phyloP scores from a whole-genome alignment of 768 basidiomycete species.

The Ramaria sp. region DNA sequence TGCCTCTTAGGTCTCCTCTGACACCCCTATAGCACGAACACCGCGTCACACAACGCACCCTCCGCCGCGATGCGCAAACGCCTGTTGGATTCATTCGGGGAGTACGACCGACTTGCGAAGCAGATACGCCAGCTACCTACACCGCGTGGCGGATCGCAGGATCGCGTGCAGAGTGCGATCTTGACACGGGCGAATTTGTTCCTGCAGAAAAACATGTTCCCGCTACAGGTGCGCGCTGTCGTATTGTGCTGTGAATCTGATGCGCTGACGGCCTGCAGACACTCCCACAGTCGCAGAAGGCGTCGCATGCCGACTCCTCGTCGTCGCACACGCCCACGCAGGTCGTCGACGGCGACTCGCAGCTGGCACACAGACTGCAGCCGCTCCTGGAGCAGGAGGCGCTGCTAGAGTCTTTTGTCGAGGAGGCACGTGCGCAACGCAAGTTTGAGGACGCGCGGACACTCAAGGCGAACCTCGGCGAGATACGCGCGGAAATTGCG shows the following conservation, averaged over 20 bases:
- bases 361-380: conserved; percentile 64
- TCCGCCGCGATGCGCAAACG: conserved; percentile 60
- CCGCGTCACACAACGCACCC: conserved; percentile 27
- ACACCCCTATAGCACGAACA: background rate
- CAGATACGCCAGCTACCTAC: conserved; percentile 68
- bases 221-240: conserved; percentile 48
- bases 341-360: conserved; percentile 50
- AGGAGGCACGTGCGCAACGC: conserved; percentile 79
- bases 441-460: conserved; percentile 96
- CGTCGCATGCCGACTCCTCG: conserved; percentile 12
- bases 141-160: conserved; percentile 59
- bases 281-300: conserved; percentile 23
- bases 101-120: conserved; percentile 84
- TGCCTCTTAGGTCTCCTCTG: background rate
- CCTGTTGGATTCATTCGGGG: conserved; percentile 73
- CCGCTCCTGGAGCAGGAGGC: conserved; percentile 92
- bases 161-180: conserved; percentile 77
- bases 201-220: conserved; percentile 84
- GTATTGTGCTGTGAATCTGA: background rate
- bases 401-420: conserved; percentile 79
- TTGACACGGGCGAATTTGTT: conserved; percentile 67
- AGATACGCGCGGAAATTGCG: conserved; percentile 80
- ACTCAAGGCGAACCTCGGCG: conserved; percentile 64
- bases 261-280: conserved; percentile 20
- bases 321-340: conserved; percentile 16